Evolutionary conservation across 805 yeast genomes (phyloP).

Genomic region (Ascoidea asiatica): DNA sequence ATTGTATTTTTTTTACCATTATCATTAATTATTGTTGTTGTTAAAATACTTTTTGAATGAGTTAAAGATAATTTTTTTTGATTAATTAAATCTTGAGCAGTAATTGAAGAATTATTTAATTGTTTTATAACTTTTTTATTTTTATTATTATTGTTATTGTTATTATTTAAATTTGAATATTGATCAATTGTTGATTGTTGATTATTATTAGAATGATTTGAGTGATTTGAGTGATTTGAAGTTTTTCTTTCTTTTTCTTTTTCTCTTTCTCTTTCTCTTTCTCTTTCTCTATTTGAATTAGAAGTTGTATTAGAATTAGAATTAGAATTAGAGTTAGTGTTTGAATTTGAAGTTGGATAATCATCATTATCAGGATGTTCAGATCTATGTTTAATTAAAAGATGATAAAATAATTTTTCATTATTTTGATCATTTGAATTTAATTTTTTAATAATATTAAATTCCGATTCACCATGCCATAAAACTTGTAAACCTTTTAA

Average conservation of each 20-base stretch:
- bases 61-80: slow-evolving; percentile 16
- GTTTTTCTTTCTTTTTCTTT: too few relatives aligned
- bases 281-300: too few relatives aligned
- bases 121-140: slow-evolving; percentile 4
- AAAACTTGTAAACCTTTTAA: slow-evolving; percentile 62
- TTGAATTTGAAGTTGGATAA: slow-evolving; percentile 2
- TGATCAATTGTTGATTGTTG: background rate
- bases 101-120: slow-evolving; percentile 5
- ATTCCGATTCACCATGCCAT: slow-evolving; percentile 64
- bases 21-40: slow-evolving; percentile 24
- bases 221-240: background rate
- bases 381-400: slow-evolving; percentile 58
- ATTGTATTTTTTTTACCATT: slow-evolving; percentile 12
- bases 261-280: background rate
- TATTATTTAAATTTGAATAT: too few relatives aligned
- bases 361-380: slow-evolving; percentile 31
- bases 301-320: too few relatives aligned
- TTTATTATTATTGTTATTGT: too few relatives aligned
- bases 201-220: background rate
- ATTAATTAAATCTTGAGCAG: slow-evolving; percentile 8
- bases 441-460: slow-evolving; percentile 37
- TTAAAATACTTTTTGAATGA: slow-evolving; percentile 25
- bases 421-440: slow-evolving; percentile 45
- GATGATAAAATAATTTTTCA: slow-evolving; percentile 71
- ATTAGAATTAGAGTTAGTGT: background rate